A percentile compares a stretch with the other conserved stretches of the same genome.
phyloP scores from a whole-genome alignment of 495 filamentous ascomycete species.

The Emericellopsis terricola region DNA sequence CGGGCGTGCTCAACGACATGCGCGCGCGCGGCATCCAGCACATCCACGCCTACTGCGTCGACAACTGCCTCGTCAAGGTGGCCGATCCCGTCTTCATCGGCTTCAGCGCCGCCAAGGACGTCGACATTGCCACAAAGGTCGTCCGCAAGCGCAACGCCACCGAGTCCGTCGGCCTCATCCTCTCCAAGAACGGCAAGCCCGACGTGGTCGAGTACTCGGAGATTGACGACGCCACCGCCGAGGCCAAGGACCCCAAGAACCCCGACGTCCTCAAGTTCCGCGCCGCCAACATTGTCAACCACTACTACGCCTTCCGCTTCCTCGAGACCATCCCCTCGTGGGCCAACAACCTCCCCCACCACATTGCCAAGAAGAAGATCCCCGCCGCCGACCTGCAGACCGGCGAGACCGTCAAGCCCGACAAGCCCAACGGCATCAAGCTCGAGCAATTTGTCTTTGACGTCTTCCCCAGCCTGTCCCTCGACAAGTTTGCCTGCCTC shows the following conservation, averaged over 20 bases:
- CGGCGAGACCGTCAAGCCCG: conserved; percentile 68
- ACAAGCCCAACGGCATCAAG: conserved; percentile 95
- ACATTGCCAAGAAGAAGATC: conserved; percentile 98
- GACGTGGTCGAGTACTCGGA: conserved; percentile 99
- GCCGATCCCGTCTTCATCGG: conserved; percentile 93
- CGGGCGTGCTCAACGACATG: conserved; percentile 78
- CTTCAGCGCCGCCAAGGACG: conserved; percentile 72
- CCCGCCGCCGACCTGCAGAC: conserved; percentile 59
- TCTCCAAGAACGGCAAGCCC: conserved; percentile 87
- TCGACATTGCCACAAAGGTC: conserved; percentile 96
- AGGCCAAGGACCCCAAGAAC: conserved; percentile 76
- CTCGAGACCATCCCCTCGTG: conserved; percentile 77
- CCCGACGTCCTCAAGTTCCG: conserved; percentile 78
- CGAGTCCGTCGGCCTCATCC: conserved; percentile 88
- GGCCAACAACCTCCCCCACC: conserved; percentile 75
- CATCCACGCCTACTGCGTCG: conserved; percentile 93
- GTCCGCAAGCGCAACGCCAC: conserved; percentile 95
- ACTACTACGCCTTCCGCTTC: conserved; percentile 96
- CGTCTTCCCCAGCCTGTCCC: conserved; percentile 76
- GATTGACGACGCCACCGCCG: conserved; percentile 72
- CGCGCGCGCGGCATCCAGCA: conserved; percentile 76
- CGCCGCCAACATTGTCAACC: conserved; percentile 98
- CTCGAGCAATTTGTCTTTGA: conserved; percentile 99
- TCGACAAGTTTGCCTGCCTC: conserved; percentile 83
- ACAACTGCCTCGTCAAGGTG: conserved; percentile 97